These are phyloP conservation scores for Guadua angustifolia DNA, from an alignment of 176 grass and related monocot species.

Conservation along the genomic window DNA sequence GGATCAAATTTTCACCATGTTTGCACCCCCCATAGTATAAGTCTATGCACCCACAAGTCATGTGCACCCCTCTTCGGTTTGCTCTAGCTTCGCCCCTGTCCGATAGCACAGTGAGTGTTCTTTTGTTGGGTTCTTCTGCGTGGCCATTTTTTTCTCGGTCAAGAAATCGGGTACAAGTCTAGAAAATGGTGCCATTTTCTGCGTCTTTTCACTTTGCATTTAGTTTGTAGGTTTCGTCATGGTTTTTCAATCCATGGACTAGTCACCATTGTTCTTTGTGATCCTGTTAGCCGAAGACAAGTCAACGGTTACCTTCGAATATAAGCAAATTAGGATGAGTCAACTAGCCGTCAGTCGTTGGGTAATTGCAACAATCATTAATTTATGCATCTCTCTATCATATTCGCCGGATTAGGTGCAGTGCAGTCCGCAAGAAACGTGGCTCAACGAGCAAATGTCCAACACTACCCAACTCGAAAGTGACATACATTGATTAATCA, in stretches of 20 bases:
- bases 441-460: constrained; percentile 4
- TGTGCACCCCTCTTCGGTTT: no score
- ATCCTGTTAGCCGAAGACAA: background rate
- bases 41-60: no score
- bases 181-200: no score
- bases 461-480: constrained; percentile 24
- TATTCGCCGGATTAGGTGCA: background rate
- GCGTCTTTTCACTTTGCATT: no score
- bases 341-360: background rate
- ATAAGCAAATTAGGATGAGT: background rate
- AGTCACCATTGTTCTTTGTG: background rate
- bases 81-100: no score
- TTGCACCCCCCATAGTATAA: no score
- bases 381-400: background rate
- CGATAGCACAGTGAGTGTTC: background rate
- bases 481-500: background rate
- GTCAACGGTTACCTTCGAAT: background rate
- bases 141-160: no score
- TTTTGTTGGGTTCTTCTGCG: no score
- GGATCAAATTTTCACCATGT: no score
- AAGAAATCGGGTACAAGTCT: no score
- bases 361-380: background rate
- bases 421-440: background rate
- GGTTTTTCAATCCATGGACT: no score
- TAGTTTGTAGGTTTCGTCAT: no score